phyloP scores from a whole-genome alignment of 345 rosid species.

The Iberis pinnata region DNA sequence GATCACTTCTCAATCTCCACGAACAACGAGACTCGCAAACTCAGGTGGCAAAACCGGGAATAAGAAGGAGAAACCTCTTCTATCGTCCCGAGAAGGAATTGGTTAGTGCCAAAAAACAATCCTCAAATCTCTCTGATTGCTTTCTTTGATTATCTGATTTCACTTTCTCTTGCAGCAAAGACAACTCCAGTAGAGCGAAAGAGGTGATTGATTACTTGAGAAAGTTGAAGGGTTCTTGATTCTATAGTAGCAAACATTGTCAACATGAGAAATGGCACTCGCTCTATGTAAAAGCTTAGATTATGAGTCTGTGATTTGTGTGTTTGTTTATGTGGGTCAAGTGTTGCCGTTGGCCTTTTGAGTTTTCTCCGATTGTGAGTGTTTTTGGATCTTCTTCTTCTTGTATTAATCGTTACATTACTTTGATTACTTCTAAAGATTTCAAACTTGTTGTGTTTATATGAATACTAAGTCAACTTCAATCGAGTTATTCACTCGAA shows the following conservation, averaged over 20 bases:
- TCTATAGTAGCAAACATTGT: background rate
- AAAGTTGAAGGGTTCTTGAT: constrained; percentile 23
- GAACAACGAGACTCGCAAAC: constrained; percentile 49
- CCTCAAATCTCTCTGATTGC: background rate
- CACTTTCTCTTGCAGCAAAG: constrained; percentile 72
- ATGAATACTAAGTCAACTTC: too few species aligned
- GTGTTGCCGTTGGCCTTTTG: constrained; percentile 15
- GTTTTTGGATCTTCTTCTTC: constrained; percentile 28
- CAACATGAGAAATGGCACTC: constrained; percentile 19
- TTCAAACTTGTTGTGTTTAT: constrained; percentile 13
- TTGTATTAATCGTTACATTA: constrained; percentile 7
- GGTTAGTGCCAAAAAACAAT: constrained; percentile 36
- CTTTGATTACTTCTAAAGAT: constrained; percentile 9
- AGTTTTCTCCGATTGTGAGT: constrained; percentile 20
- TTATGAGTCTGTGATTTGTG: constrained; percentile 21
- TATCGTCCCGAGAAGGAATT: constrained; percentile 48
- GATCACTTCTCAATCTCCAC: constrained; percentile 68
- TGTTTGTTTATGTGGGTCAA: constrained; percentile 28
- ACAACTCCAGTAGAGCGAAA: constrained; percentile 47
- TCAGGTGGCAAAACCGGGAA: constrained; percentile 49
- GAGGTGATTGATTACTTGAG: constrained; percentile 34
- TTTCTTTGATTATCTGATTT: too few species aligned
- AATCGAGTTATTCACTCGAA: too few species aligned
- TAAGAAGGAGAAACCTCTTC: constrained; percentile 49
- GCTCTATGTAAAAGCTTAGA: constrained; percentile 25